phyloP scores from a whole-genome alignment of 2,329 filamentous ascomycete species.

The Monilinia laxa region DNA sequence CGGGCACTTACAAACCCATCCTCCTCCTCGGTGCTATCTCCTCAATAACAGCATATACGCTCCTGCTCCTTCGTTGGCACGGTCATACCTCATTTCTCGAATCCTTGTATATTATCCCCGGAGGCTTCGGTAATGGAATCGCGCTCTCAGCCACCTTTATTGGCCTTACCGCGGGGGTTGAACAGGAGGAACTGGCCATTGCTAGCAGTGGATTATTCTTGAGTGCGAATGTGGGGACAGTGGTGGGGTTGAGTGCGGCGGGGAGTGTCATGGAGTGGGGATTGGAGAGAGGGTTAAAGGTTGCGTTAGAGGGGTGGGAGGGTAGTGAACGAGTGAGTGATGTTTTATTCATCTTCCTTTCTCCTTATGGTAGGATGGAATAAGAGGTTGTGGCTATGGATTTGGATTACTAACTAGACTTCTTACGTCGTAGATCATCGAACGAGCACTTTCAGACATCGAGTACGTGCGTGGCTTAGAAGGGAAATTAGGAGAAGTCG shows the following conservation, averaged over 20 bases:
- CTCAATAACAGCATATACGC: conserved; percentile 50
- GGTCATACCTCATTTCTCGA: conserved; percentile 57
- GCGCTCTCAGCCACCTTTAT: conserved; percentile 50
- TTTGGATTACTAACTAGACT: too few relatives aligned
- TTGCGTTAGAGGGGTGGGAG: conserved; percentile 25
- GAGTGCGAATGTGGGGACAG: conserved; percentile 34
- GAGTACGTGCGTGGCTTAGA: too few relatives aligned
- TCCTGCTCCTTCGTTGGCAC: conserved; percentile 58
- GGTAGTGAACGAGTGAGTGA: conserved; percentile 4
- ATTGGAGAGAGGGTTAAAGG: conserved; percentile 26
- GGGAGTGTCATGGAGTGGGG: conserved; percentile 29
- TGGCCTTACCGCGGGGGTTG: conserved; percentile 48
- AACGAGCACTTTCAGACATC: too few relatives aligned
- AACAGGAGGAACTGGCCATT: conserved; percentile 49
- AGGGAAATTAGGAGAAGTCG: too few relatives aligned
- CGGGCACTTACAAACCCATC: conserved; percentile 58
- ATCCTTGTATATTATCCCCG: conserved; percentile 59
- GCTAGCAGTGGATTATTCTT: conserved; percentile 51
- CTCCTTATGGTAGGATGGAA: too few relatives aligned
- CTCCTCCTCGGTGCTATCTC: conserved; percentile 52
- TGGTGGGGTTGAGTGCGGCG: conserved; percentile 31
- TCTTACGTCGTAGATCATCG: too few relatives aligned
- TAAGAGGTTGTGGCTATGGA: too few relatives aligned
- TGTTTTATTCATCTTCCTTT: too few relatives aligned
- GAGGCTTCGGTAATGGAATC: conserved; percentile 53